Percentiles rank a stretch among this genome's conserved stretches.
Evolutionary conservation across 495 filamentous ascomycete genomes (phyloP).

Genomic region (Cercophora newfieldiana): DNA sequence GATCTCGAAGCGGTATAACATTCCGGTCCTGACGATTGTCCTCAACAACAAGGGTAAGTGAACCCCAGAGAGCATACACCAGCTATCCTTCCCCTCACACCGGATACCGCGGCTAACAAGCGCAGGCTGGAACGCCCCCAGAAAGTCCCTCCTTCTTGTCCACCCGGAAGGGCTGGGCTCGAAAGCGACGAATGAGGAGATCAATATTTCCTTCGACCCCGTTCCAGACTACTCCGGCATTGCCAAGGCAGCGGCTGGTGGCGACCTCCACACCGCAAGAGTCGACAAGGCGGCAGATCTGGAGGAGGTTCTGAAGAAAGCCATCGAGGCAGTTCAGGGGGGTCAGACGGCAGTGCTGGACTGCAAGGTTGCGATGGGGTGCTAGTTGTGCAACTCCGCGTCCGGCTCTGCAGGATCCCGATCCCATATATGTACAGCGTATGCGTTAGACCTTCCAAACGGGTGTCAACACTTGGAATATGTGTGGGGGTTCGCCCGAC

Average conservation of each 20-base stretch:
- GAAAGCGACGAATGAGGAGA: constrained; percentile 75
- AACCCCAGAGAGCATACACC: constrained; percentile 1
- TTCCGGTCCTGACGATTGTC: constrained; percentile 87
- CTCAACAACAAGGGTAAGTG: constrained; percentile 82
- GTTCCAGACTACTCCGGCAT: constrained; percentile 89
- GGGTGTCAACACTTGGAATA: constrained; percentile 12
- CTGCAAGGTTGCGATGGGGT: constrained; percentile 47
- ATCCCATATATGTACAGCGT: background rate
- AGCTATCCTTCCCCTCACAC: background rate
- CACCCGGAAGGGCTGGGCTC: constrained; percentile 80
- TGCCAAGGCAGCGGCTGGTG: constrained; percentile 83
- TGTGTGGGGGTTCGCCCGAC: constrained; percentile 12
- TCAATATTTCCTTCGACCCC: constrained; percentile 87
- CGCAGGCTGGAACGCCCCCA: constrained; percentile 82
- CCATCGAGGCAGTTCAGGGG: constrained; percentile 64
- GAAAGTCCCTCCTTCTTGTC: constrained; percentile 72
- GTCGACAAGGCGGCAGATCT: constrained; percentile 63
- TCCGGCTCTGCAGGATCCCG: background rate
- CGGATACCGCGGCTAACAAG: constrained; percentile 8
- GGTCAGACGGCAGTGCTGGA: constrained; percentile 70
- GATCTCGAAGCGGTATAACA: constrained; percentile 82
- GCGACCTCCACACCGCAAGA: constrained; percentile 63
- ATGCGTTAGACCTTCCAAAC: background rate
- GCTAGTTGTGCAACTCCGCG: constrained; percentile 23
- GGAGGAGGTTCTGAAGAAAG: constrained; percentile 61